Evolutionary conservation across 768 basidiomycete genomes (phyloP), one percentile per base, ranked within the genome.

Genomic region (Rhizopogon roseolus): DNA sequence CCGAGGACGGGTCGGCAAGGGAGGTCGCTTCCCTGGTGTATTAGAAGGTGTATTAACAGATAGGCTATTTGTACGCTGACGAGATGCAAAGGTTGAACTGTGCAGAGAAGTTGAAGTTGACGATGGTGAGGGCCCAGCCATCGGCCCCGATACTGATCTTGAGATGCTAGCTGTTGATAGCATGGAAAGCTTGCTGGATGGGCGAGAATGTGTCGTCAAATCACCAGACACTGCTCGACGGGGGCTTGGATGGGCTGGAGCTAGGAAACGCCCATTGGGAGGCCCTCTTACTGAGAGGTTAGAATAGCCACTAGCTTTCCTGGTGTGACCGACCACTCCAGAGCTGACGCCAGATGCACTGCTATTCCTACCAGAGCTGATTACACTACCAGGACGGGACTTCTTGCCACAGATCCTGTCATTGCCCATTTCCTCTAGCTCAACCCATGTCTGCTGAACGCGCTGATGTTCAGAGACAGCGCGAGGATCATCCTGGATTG

Each of bases 401-500:
- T 77, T 83, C 57, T 71, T 79, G 11, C 81, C 84, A 34, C 65
- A 70, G 13, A 90, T 68, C 38, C 79, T 78, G 56, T 93, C 91
- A 42, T 75, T 76, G 37, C 77, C 83, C 91, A 94, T 93, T 17
- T 90, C 88, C 58, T 84, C 79, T 40, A 94, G 71, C 69, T 95
- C 92, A 19, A 64, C 67, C 88, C 88, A 93, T 1, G 89, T 88
- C 66, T 93, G 90, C 41, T 81, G 71, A 39, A 92, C 72, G n/a
- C 91, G 81, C 5, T 75, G 71, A 42, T 76, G 73, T 64, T 94
- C 90, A 6, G 75, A 66, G 16, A 69, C 64, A 6, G 82, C 85
- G 37, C 91, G 80, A 19, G 67, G 55, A 68, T 94, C 92, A 53
- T 82, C 73, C 3, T 73, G 60, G 11, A 90, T 72, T 1, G 66